These are phyloP conservation scores for Ceratocystis harringtonii DNA, from an alignment of 2,329 filamentous ascomycete species.

Conservation along the genomic window DNA sequence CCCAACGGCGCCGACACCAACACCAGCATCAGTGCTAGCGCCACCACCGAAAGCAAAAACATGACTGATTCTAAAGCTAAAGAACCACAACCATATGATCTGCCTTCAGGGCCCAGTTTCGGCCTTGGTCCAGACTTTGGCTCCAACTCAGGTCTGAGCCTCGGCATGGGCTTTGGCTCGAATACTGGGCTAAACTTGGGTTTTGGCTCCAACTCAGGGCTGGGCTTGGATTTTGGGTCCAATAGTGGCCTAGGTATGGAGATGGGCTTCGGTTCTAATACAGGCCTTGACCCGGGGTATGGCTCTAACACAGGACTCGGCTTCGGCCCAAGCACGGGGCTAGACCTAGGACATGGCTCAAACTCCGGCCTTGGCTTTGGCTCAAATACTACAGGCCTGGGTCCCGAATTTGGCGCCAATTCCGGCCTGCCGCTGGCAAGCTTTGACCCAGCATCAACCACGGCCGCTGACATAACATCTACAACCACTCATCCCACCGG, in stretches of 20 bases:
- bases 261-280: background rate
- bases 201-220: constrained; percentile 3
- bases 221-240: constrained; percentile 8
- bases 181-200: constrained; percentile 5
- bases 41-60: background rate
- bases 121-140: constrained; percentile 2
- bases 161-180: background rate
- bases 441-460: background rate
- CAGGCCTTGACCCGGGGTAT: background rate
- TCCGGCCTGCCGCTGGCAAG: background rate
- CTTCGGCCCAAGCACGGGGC: constrained; percentile 1
- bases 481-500: background rate
- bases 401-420: background rate
- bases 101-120: background rate
- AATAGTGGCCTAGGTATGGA: constrained; percentile 9
- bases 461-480: background rate
- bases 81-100: background rate
- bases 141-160: background rate
- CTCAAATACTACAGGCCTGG: background rate
- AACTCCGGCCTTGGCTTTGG: background rate
- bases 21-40: background rate
- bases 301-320: constrained; percentile 7
- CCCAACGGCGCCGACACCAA: background rate
- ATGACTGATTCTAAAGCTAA: background rate
- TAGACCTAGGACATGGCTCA: background rate